phyloP scores from a whole-genome alignment of 306 rosid genomes.

The Cucumis cinereus region DNA sequence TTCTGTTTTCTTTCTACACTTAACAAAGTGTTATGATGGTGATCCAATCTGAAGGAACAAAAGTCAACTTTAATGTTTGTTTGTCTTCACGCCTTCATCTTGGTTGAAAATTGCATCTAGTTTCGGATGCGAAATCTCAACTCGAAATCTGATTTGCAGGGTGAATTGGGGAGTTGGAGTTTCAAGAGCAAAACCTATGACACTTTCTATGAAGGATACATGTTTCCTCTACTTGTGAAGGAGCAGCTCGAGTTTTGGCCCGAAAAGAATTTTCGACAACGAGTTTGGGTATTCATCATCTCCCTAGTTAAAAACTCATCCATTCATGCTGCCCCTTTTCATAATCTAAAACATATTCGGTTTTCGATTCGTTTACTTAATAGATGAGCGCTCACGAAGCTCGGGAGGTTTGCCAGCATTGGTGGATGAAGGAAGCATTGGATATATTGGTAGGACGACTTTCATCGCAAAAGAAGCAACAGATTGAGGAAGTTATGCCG shows the following conservation, averaged over 20 bases:
- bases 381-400: slow-evolving; percentile 76
- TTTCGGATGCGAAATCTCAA: neutral
- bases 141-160: slow-evolving; percentile 22
- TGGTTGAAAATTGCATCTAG: neutral
- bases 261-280: slow-evolving; percentile 55
- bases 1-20: neutral
- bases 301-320: neutral
- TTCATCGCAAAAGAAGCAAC: slow-evolving; percentile 4
- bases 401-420: slow-evolving; percentile 66
- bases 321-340: neutral
- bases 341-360: neutral
- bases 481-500: slow-evolving; percentile 4
- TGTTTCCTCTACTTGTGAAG: slow-evolving; percentile 78
- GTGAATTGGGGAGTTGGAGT: slow-evolving; percentile 72
- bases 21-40: neutral
- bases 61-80: neutral
- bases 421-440: slow-evolving; percentile 97
- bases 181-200: slow-evolving; percentile 82
- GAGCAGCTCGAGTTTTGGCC: slow-evolving; percentile 88
- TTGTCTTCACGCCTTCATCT: neutral
- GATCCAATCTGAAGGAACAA: neutral
- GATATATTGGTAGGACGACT: slow-evolving; percentile 54
- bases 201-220: slow-evolving; percentile 67
- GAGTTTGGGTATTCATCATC: slow-evolving; percentile 43
- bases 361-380: neutral